Conservation (phyloP, 306 rosid genomes). For the Cicer cuneatum region DNA sequence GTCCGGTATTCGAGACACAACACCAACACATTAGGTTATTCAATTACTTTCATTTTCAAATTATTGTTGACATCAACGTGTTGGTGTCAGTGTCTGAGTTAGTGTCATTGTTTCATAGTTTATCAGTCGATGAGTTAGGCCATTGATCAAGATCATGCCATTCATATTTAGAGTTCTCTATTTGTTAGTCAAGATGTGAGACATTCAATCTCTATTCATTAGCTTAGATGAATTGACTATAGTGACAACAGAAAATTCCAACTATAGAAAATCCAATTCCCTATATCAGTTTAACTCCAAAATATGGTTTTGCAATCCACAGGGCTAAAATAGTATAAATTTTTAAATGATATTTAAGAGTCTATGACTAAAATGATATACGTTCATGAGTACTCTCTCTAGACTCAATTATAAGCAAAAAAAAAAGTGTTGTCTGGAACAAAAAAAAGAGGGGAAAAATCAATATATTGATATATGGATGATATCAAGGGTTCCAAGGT, state of each 20-base stretch:
- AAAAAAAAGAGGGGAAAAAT: background rate
- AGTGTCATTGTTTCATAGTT: too few relatives aligned
- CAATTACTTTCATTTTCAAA: too few relatives aligned
- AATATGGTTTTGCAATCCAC: background rate
- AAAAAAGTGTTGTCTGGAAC: background rate
- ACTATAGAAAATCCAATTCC: background rate
- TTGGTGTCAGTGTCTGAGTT: too few relatives aligned
- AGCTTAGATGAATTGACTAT: background rate
- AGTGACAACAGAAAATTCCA: background rate
- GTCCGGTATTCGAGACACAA: too few relatives aligned
- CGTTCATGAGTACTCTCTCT: background rate
- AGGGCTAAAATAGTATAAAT: background rate
- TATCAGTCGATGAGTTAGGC: background rate
- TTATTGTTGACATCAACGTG: too few relatives aligned
- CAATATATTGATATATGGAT: background rate
- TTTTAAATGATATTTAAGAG: background rate
- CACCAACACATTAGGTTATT: too few relatives aligned
- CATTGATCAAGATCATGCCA: background rate
- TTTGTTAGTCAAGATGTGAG: background rate
- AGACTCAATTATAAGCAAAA: background rate
- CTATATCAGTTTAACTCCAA: background rate
- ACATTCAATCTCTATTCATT: background rate
- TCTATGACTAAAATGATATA: background rate
- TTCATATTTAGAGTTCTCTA: background rate
- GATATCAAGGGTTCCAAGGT: constrained; percentile 65